Percentiles rank a stretch among this genome's conserved stretches.
Conservation (phyloP, 129 eudicot species). For the Flaveria trinervia region DNA sequence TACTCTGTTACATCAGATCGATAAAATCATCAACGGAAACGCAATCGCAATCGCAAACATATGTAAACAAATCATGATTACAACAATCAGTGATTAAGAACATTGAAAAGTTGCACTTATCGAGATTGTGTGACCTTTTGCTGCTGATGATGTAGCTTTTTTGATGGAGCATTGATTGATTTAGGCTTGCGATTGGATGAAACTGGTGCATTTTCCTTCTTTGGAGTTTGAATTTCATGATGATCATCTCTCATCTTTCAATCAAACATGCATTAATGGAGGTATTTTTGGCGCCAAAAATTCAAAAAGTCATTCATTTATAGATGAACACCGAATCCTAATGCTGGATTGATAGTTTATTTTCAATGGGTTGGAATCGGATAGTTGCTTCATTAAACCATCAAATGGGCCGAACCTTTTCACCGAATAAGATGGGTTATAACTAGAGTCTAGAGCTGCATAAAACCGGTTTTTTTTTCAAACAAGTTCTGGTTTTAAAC, state of each 20-base stretch:
- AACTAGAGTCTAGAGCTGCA: too few species aligned
- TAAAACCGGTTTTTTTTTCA: too few species aligned
- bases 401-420: not conserved
- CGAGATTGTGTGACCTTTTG: constrained; percentile 34
- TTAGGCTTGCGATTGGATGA: constrained; percentile 35
- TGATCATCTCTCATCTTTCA: constrained; percentile 28
- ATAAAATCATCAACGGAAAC: not conserved
- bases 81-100: not conserved
- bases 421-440: too few species aligned
- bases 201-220: constrained; percentile 28
- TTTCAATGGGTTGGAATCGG: not conserved
- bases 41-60: not conserved
- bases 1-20: constrained; percentile 29
- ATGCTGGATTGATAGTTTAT: too few species aligned
- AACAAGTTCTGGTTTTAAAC: too few species aligned
- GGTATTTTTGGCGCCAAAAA: constrained; percentile 36
- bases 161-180: not conserved
- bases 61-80: not conserved
- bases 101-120: not conserved
- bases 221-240: constrained; percentile 37
- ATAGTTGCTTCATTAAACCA: not conserved
- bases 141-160: constrained; percentile 30
- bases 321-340: too few species aligned
- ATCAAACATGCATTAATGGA: constrained; percentile 15
- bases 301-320: constrained; percentile 11